Evolutionary conservation across 495 filamentous ascomycete species (phyloP).

Genomic region (Neurospora sp.): DNA sequence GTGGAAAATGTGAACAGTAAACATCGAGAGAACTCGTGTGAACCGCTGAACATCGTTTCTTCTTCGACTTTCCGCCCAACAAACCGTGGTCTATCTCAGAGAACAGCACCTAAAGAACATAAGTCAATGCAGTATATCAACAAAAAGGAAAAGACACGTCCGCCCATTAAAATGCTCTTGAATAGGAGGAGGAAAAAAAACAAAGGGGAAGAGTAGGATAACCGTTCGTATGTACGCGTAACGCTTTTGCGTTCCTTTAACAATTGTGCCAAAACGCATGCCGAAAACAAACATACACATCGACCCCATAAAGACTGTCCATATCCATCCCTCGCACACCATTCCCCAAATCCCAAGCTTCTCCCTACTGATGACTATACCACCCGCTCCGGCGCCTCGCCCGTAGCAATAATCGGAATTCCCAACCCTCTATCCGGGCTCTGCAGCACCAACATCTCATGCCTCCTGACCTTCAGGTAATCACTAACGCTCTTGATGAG

Average conservation of each 20-base stretch:
- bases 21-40: background rate
- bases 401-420: constrained; percentile 80
- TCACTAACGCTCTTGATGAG: constrained; percentile 83
- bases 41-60: background rate
- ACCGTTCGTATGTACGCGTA: background rate
- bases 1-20: background rate
- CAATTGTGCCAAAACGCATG: too few relatives aligned
- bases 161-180: background rate
- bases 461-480: constrained; percentile 73
- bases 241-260: background rate
- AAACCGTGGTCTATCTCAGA: background rate
- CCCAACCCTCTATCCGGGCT: constrained; percentile 85
- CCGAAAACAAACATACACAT: too few relatives aligned
- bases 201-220: background rate
- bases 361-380: constrained; percentile 41
- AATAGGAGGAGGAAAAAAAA: background rate
- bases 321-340: too few relatives aligned
- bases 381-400: constrained; percentile 70
- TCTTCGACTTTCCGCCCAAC: background rate
- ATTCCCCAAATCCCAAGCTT: too few relatives aligned
- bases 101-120: background rate
- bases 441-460: constrained; percentile 86
- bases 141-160: background rate
- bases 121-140: background rate
- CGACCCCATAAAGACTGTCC: too few relatives aligned